Evolutionary conservation across 2,329 filamentous ascomycete genomes (phyloP).

Genomic region (Fusarium sp.): DNA sequence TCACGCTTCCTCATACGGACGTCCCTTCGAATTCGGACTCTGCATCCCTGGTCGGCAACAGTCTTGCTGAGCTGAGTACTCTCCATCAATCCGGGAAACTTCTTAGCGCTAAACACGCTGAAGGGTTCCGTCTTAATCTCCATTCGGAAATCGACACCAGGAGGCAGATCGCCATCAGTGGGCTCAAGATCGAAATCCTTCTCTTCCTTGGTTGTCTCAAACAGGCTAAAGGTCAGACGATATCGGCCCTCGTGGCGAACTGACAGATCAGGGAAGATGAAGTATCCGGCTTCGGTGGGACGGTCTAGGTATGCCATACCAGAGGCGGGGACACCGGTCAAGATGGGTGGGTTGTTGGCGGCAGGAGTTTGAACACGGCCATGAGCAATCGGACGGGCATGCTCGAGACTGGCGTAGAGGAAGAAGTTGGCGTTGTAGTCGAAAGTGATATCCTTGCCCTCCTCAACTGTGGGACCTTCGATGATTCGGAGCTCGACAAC

Average conservation of each 20-base stretch:
- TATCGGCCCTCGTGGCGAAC: constrained; percentile 96
- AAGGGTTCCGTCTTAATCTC: constrained; percentile 91
- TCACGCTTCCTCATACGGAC: constrained; percentile 91
- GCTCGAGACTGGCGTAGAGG: constrained; percentile 91
- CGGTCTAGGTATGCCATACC: constrained; percentile 97
- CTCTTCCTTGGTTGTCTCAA: constrained; percentile 90
- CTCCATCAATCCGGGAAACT: constrained; percentile 93
- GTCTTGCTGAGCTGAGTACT: constrained; percentile 90
- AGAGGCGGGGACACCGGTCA: constrained; percentile 94
- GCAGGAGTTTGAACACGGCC: constrained; percentile 77
- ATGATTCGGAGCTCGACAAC: constrained; percentile 92
- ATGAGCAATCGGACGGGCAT: constrained; percentile 84
- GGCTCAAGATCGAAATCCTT: constrained; percentile 77
- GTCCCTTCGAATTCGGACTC: constrained; percentile 94
- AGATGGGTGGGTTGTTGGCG: constrained; percentile 81
- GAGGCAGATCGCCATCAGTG: constrained; percentile 59
- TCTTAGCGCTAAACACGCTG: constrained; percentile 95
- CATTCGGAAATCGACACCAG: constrained; percentile 81
- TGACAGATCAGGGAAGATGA: constrained; percentile 96
- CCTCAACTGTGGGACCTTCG: constrained; percentile 73
- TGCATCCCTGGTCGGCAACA: constrained; percentile 96
- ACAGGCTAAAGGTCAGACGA: constrained; percentile 90
- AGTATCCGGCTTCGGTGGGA: constrained; percentile 84
- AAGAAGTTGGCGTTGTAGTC: constrained; percentile 98
- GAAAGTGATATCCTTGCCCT: constrained; percentile 82